A percentile compares a stretch with the other conserved stretches of the same genome.
These are phyloP conservation scores for Moelleriella libera DNA, from an alignment of 2,329 filamentous ascomycete species.

Conservation along the genomic window DNA sequence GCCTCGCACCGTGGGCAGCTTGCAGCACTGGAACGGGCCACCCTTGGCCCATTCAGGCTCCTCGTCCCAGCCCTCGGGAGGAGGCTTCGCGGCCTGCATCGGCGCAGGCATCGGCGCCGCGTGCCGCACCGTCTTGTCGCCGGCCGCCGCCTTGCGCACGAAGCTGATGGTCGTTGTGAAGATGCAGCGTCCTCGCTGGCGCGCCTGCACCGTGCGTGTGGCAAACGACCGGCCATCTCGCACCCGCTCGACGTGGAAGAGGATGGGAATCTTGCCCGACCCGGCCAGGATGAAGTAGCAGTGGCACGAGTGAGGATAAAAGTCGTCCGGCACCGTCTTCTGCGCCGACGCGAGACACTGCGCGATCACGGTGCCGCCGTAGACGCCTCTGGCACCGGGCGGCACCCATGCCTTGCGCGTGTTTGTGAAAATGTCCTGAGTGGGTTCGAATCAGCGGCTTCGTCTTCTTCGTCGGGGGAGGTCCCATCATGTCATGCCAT, in stretches of 20 bases:
- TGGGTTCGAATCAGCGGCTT: neutral
- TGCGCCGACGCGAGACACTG: constrained; percentile 83
- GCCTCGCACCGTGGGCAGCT: constrained; percentile 22
- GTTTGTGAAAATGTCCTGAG: constrained; percentile 84
- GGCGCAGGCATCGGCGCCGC: constrained; percentile 39
- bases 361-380: constrained; percentile 83
- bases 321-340: constrained; percentile 66
- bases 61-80: constrained; percentile 25
- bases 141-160: constrained; percentile 48
- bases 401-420: constrained; percentile 86
- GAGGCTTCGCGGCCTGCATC: constrained; percentile 18
- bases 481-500: constrained; percentile 16
- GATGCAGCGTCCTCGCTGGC: constrained; percentile 77
- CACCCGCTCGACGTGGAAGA: constrained; percentile 91
- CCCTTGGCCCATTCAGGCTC: constrained; percentile 35
- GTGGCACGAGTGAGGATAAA: constrained; percentile 90
- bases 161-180: constrained; percentile 95
- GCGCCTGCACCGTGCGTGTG: constrained; percentile 89
- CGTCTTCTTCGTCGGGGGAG: neutral
- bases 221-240: constrained; percentile 81
- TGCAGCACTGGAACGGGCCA: constrained; percentile 32
- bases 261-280: constrained; percentile 67
- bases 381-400: constrained; percentile 81
- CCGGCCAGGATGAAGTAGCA: constrained; percentile 97
- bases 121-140: constrained; percentile 45